Evolutionary conservation across 352 stramenopile species (phyloP), one percentile per base, ranked within the genome.

Genomic region (Phytopythium delawarense): DNA sequence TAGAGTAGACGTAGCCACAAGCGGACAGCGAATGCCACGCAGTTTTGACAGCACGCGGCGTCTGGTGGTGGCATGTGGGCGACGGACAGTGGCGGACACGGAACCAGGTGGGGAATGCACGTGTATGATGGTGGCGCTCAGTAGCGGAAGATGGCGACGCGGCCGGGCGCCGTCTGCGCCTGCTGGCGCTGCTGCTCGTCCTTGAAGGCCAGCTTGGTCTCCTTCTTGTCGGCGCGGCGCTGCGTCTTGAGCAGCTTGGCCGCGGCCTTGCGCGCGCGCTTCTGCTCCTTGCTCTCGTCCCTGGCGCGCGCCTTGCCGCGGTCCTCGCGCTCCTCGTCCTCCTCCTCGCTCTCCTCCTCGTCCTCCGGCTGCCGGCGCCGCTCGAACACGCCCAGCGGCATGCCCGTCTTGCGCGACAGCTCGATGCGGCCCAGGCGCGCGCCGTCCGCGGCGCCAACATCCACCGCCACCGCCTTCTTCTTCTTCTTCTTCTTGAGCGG

Each of bases 341-440:
- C 63, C 0, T n/a, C 49, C 64, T 79, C 45, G 23, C 45, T 57
- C 51, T 55, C 32, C 70, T 74, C 42, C 50, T 72, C 35, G 54
- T 66, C 37, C 39, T 63, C 25, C 42, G 63, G 50, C 21, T 55
- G 49, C 51, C 30, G 30, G 25, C 62, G 52, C 54, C 46, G 55
- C 64, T 92, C 78, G 52, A 98, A 88, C 46, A 98, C 88, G 55
- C 91, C 93, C 37, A 99, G 64, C 15, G 96, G 96, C 70, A 99
- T 89, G 28, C 96, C 96, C 16, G 96, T 98, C 80, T 98, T 99
- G 28, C 84, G 84, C 11, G 92, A 98, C 56, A 99, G 63, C 52
- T 89, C 75, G 64, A 98, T 96, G 75, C 92, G 65, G 76, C 81
- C 64, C 61, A 76, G 69, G 16, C 64, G 67, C n/a, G 65, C 59